phyloP scores from a whole-genome alignment of 768 basidiomycete species.

The Steccherinum ochraceum region DNA sequence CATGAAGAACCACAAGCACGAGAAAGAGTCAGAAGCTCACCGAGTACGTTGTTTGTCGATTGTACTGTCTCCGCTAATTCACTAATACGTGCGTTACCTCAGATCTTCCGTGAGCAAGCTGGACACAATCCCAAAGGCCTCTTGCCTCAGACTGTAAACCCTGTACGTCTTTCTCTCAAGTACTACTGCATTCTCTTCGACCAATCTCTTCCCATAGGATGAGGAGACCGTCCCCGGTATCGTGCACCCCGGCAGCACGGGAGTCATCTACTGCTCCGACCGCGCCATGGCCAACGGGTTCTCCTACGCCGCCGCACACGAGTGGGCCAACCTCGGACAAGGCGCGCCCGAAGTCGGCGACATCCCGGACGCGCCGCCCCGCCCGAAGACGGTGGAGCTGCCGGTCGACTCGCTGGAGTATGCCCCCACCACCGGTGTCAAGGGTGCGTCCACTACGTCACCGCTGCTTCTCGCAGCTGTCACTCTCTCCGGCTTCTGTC shows the following conservation, averaged over 20 bases:
- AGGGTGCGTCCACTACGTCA: conserved; percentile 52
- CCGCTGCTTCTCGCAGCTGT: not conserved
- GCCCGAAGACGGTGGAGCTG: conserved; percentile 59
- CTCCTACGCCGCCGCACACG: conserved; percentile 66
- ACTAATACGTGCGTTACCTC: conserved; percentile 1
- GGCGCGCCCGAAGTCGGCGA: conserved; percentile 87
- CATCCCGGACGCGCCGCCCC: conserved; percentile 66
- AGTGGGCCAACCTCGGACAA: conserved; percentile 90
- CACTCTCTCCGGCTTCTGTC: not conserved
- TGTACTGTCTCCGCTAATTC: not conserved
- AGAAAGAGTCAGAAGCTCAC: conserved; percentile 86
- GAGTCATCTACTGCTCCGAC: conserved; percentile 85
- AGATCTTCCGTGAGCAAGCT: conserved; percentile 73
- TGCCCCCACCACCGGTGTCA: conserved; percentile 89
- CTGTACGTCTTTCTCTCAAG: conserved; percentile 46
- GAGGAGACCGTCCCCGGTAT: conserved; percentile 90
- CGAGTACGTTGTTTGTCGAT: conserved; percentile 37
- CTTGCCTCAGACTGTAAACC: conserved; percentile 65
- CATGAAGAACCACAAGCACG: conserved; percentile 62
- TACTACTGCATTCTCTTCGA: not conserved
- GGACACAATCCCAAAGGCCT: conserved; percentile 64
- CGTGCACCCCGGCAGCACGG: conserved; percentile 61
- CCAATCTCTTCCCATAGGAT: conserved; percentile 39
- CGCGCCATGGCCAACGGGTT: conserved; percentile 96
- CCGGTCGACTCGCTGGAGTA: conserved; percentile 78